phyloP scores from a whole-genome alignment of 73 alveolate species.

The Paramecium bursaria region DNA sequence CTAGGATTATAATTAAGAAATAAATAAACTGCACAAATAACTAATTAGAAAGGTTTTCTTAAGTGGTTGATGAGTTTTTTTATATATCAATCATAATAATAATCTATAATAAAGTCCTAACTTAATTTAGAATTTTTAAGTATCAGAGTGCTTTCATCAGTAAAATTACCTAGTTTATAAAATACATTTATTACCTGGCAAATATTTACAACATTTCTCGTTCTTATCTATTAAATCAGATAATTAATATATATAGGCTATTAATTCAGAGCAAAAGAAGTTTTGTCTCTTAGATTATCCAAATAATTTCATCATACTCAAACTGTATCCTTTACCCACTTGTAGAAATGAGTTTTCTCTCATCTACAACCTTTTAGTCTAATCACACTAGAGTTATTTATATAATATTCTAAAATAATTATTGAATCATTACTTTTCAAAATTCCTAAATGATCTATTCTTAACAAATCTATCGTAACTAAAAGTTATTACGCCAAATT shows the following conservation, averaged over 20 bases:
- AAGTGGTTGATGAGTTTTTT: neutral
- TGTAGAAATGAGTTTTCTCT: neutral
- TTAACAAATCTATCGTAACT: slow-evolving; percentile 43
- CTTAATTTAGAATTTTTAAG: neutral
- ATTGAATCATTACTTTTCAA: slow-evolving; percentile 34
- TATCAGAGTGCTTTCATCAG: slow-evolving; percentile 23
- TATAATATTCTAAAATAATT: slow-evolving; percentile 17
- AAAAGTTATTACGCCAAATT: slow-evolving; percentile 45
- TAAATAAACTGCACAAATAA: neutral
- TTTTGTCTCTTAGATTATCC: slow-evolving; percentile 31
- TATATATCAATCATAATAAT: neutral
- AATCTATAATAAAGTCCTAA: slow-evolving; percentile 41
- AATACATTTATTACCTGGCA: slow-evolving; percentile 32
- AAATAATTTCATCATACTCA: slow-evolving; percentile 53
- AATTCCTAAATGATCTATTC: slow-evolving; percentile 19
- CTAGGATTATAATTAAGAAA: neutral
- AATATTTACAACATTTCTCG: slow-evolving; percentile 36
- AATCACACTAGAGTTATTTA: neutral
- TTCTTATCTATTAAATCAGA: slow-evolving; percentile 10
- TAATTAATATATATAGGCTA: slow-evolving; percentile 25
- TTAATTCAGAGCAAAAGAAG: slow-evolving; percentile 60
- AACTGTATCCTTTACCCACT: slow-evolving; percentile 46
- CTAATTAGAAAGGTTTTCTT: neutral
- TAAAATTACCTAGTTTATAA: slow-evolving; percentile 19
- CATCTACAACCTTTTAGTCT: neutral